phyloP scores from a whole-genome alignment of 768 basidiomycete genomes.

The Tylopilus plumbeoviolaceoides region DNA sequence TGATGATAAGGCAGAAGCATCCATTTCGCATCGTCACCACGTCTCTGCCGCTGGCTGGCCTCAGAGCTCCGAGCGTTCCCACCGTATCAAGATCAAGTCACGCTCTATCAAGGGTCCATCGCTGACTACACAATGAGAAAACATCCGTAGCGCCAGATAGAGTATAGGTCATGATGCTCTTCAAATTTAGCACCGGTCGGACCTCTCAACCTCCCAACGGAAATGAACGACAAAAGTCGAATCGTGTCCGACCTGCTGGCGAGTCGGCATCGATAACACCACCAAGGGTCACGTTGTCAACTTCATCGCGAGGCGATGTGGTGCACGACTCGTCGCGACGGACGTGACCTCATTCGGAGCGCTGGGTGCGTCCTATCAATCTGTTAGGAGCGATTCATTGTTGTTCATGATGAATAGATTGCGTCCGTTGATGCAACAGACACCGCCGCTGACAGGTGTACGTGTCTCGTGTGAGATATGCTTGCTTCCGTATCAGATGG shows the following conservation, averaged over 20 bases:
- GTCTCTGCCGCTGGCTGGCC: constrained; percentile 1
- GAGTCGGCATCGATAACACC: not conserved
- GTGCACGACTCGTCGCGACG: not conserved
- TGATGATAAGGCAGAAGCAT: constrained; percentile 11
- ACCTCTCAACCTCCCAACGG: constrained; percentile 10
- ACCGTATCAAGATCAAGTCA: constrained; percentile 19
- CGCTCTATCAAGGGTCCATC: constrained; percentile 3
- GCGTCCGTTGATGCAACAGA: not conserved
- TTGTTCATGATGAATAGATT: not conserved
- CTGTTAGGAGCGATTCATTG: not conserved
- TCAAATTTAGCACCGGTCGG: constrained; percentile 5
- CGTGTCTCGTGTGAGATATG: not conserved
- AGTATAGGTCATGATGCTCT: constrained; percentile 6
- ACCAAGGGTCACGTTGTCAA: not conserved
- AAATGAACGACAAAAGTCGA: constrained; percentile 11
- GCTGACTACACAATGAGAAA: constrained; percentile 8
- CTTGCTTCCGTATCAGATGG: not conserved
- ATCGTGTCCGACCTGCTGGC: not conserved
- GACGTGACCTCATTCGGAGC: not conserved
- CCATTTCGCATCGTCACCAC: constrained; percentile 2
- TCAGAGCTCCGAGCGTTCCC: constrained; percentile 6
- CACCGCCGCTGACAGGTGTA: not conserved
- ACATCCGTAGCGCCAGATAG: not conserved
- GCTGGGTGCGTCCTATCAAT: not conserved
- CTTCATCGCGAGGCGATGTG: not conserved